A percentile compares a stretch with the other conserved stretches of the same genome.
These are phyloP conservation scores for Pascua guehoae DNA, from an alignment of 1,284 basidiomycete species.

Conservation along the genomic window DNA sequence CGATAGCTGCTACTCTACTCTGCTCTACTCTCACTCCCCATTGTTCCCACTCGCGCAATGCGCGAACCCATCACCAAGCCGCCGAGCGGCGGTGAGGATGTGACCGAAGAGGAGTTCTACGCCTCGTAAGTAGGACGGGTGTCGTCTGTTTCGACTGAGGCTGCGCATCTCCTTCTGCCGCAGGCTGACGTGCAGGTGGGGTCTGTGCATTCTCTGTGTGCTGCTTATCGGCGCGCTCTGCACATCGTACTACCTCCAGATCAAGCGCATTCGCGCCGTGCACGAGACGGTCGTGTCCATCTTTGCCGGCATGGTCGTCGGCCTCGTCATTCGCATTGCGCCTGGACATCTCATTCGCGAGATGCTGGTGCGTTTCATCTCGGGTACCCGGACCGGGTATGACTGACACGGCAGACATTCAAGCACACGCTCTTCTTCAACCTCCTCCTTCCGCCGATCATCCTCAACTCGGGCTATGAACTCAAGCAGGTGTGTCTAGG, in stretches of 20 bases:
- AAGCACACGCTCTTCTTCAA: constrained; percentile 99
- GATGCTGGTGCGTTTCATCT: constrained; percentile 75
- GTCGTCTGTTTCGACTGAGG: background rate
- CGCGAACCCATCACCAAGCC: constrained; percentile 22
- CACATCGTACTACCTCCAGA: constrained; percentile 97
- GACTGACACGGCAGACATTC: constrained; percentile 63
- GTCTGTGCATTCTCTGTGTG: constrained; percentile 87
- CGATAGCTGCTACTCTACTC: background rate
- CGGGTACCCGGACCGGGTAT: background rate
- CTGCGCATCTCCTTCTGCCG: background rate
- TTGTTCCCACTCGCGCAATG: constrained; percentile 6
- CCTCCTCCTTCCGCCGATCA: constrained; percentile 93
- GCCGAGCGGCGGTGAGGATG: constrained; percentile 32
- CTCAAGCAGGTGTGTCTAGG: constrained; percentile 71
- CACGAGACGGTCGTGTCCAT: constrained; percentile 97
- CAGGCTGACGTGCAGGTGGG: constrained; percentile 57
- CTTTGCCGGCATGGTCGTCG: constrained; percentile 92
- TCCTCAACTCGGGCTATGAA: constrained; percentile 96
- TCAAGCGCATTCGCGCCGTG: constrained; percentile 89
- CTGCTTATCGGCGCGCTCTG: constrained; percentile 90
- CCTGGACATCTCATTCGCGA: constrained; percentile 92
- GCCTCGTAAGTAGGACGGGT: constrained; percentile 57
- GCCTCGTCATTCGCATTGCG: constrained; percentile 80
- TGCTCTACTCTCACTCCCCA: background rate
- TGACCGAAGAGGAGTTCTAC: constrained; percentile 80